These are phyloP conservation scores for Polyporus tsugae DNA, from an alignment of 1,284 basidiomycete genomes.

Conservation along the genomic window DNA sequence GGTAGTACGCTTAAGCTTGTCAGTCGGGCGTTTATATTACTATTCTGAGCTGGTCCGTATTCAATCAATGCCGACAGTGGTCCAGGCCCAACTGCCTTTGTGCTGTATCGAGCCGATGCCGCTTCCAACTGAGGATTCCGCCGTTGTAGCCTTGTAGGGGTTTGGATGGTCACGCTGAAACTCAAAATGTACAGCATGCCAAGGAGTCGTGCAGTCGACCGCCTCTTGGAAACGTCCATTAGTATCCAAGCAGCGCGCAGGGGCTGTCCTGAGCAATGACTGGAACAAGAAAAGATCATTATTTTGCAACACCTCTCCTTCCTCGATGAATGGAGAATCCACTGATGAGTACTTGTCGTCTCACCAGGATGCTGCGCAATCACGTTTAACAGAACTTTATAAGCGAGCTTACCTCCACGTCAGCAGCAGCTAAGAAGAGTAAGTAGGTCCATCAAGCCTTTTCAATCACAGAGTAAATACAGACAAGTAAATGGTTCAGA, in stretches of 20 bases:
- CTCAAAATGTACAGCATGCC: not conserved
- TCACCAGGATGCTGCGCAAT: not conserved
- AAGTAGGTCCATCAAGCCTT: not conserved
- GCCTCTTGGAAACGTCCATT: not conserved
- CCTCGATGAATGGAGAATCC: too few species aligned
- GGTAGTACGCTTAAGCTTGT: not conserved
- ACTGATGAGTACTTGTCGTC: not conserved
- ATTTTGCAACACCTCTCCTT: not conserved
- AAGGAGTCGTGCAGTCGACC: too few species aligned
- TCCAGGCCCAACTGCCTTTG: not conserved
- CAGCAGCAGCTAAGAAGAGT: not conserved
- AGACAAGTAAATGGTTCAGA: conserved; percentile 11
- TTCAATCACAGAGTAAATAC: too few species aligned
- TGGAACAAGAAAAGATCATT: not conserved
- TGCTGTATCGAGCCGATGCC: not conserved
- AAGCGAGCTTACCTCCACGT: conserved; percentile 7
- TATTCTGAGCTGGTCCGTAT: not conserved
- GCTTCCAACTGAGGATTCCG: not conserved
- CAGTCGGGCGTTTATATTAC: not conserved
- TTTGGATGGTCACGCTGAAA: not conserved
- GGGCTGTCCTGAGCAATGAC: not conserved
- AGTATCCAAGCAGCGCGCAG: not conserved
- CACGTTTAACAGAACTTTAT: not conserved
- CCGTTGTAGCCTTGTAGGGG: not conserved
- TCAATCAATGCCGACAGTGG: not conserved